Conservation (phyloP, 805 yeast genomes). For the Sugiyamaella boreocaroliniensis region DNA sequence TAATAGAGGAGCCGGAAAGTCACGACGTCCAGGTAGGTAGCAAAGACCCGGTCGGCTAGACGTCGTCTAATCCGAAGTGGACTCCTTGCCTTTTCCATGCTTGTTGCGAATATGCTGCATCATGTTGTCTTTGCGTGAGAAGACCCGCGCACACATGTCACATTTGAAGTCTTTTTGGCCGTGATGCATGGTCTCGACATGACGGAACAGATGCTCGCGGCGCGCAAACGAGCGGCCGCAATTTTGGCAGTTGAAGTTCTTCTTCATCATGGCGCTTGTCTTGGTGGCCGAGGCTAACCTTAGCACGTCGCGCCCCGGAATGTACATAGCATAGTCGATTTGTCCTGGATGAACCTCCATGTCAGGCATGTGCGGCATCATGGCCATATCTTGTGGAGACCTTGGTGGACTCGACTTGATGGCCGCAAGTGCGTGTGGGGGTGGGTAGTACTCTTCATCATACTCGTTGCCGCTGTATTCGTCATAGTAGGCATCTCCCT, state of each 20-base stretch:
- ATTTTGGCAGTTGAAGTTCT: conserved; percentile 17
- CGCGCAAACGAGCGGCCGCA: conserved; percentile 23
- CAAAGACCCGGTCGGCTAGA: too few species aligned
- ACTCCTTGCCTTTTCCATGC: conserved; percentile 11
- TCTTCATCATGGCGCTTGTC: conserved; percentile 6
- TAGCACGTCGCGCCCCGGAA: conserved; percentile 7
- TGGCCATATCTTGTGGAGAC: background rate
- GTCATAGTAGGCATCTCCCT: background rate
- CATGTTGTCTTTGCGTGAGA: conserved; percentile 23
- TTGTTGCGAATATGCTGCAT: conserved; percentile 24
- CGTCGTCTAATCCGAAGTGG: background rate
- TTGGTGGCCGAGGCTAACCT: conserved; percentile 1
- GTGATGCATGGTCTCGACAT: conserved; percentile 22
- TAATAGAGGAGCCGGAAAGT: background rate
- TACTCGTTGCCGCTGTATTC: background rate
- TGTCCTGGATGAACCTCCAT: background rate
- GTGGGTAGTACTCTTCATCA: background rate
- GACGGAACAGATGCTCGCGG: conserved; percentile 21
- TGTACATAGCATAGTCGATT: conserved; percentile 1
- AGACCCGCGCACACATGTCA: conserved; percentile 17
- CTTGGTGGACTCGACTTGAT: background rate
- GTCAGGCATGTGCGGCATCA: background rate
- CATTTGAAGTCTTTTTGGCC: conserved; percentile 22
- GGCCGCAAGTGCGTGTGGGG: background rate
- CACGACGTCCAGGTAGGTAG: background rate